phyloP scores from a whole-genome alignment of 2,329 filamentous ascomycete genomes.

The Stenocarpella maydis region DNA sequence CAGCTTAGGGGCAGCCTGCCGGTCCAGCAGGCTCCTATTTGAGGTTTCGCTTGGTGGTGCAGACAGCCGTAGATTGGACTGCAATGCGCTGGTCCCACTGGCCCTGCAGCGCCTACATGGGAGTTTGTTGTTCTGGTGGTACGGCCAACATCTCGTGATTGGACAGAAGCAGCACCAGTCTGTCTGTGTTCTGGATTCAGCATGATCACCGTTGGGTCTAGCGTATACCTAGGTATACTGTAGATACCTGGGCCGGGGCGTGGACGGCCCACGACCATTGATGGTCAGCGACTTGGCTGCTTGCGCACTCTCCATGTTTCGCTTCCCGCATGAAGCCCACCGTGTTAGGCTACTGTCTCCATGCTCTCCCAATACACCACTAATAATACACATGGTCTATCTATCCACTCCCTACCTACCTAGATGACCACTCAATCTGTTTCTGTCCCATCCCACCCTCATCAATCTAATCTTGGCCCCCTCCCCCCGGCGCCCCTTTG shows the following conservation, averaged over 20 bases:
- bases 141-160: slow-evolving; percentile 11
- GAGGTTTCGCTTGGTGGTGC: slow-evolving; percentile 11
- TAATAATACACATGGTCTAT: slow-evolving; percentile 5
- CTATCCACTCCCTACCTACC: slow-evolving; percentile 17
- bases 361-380: neutral
- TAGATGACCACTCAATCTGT: neutral
- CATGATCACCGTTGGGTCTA: slow-evolving; percentile 21
- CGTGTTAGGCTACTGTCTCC: slow-evolving; percentile 11
- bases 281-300: slow-evolving; percentile 15
- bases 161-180: neutral
- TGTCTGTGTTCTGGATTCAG: slow-evolving; percentile 12
- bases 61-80: slow-evolving; percentile 16
- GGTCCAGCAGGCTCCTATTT: neutral
- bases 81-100: slow-evolving; percentile 20
- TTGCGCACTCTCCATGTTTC: slow-evolving; percentile 28
- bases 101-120: slow-evolving; percentile 19
- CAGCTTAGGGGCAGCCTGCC: neutral
- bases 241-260: neutral
- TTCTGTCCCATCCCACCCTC: neutral
- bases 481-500: neutral
- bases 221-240: too few relatives aligned
- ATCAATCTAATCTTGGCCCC: neutral
- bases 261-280: slow-evolving; percentile 19
- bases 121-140: too few relatives aligned
- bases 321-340: slow-evolving; percentile 25